Percentiles rank a stretch among this genome's conserved stretches.
Conservation (phyloP, 2,329 filamentous ascomycete species). For the Cercospora brassicicola region DNA sequence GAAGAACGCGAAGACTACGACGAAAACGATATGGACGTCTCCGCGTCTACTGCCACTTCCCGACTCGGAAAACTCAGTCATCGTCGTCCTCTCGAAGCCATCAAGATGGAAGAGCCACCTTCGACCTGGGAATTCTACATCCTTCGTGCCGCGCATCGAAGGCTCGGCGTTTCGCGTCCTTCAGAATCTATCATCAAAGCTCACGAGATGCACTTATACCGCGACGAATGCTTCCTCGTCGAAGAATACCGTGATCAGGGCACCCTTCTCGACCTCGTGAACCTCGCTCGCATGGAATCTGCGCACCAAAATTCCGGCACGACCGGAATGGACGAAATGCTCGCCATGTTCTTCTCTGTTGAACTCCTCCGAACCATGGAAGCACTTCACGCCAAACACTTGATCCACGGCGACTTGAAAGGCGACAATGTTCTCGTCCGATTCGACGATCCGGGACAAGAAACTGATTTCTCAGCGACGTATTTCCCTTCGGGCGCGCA, state of each 20-base stretch:
- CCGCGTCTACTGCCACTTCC: conserved; percentile 40
- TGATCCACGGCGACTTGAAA: conserved; percentile 93
- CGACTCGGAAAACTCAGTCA: conserved; percentile 63
- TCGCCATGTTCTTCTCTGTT: conserved; percentile 93
- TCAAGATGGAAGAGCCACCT: conserved; percentile 92
- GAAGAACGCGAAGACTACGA: conserved; percentile 45
- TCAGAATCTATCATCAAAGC: conserved; percentile 76
- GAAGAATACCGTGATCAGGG: conserved; percentile 87
- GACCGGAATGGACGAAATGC: conserved; percentile 78
- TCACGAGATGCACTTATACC: conserved; percentile 88
- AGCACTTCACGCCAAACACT: conserved; percentile 72
- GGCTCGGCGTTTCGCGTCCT: conserved; percentile 69
- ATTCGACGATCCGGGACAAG: conserved; percentile 56
- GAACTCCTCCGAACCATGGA: conserved; percentile 90
- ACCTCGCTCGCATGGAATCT: conserved; percentile 66
- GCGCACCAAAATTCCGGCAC: conserved; percentile 45
- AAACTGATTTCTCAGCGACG: conserved; percentile 57
- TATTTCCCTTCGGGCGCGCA: conserved; percentile 72
- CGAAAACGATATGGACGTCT: conserved; percentile 40
- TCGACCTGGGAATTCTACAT: conserved; percentile 96
- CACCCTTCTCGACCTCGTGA: conserved; percentile 91
- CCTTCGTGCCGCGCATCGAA: conserved; percentile 75
- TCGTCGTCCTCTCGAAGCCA: conserved; percentile 69
- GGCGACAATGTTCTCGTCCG: conserved; percentile 92
- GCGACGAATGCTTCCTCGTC: conserved; percentile 84